Evolutionary conservation across 345 rosid species (phyloP), one percentile per base, ranked within the genome.

Genomic region (Pistacia vera): DNA sequence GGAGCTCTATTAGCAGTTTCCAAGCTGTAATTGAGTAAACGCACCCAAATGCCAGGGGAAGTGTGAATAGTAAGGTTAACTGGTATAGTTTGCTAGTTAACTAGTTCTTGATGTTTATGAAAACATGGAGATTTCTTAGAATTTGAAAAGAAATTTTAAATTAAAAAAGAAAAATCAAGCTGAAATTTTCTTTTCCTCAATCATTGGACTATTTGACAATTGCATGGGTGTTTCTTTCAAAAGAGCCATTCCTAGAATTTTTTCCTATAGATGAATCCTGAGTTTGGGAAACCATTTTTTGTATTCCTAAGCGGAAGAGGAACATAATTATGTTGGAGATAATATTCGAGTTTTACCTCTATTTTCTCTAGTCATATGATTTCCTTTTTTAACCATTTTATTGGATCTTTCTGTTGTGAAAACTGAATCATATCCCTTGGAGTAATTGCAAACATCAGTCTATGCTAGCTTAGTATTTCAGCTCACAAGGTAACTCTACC

Each of bases 11-110:
- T 13, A 48, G 56, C 51, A 41, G 49, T 28, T 72, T 11, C 49
- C 14, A 46, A n/a, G 16, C 56, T 38, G 46, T 74, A 63, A 74
- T 9, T n/a, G 73, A 60, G 38, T 46, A 59, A 49, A 20, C 38
- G 28, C 56, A 17, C 1, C 52, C 36, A 12, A 38, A 71, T 38
- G 11, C 49, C 12, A 41, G 72, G 20, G 36, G 8, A 33, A 14
- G 11, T 52, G 13, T 52, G 60, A 28, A 30, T 11, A 28, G 13
- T 18, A 36, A 33, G 66, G 66, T 63, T 41, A 13, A 63, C 8
- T 41, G 2, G 25, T 46, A 18, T 28, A 1, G 74, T 56, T 38
- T 36, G 18, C 7, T 41, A 41, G 46, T 41, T 41, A 41, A 41
- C 16, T 28, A 72, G 13, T 59, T 60, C 11, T 51, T 60, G 38